Evolutionary conservation across 805 yeast genomes (phyloP).

Genomic region (Yarrowia deformans): DNA sequence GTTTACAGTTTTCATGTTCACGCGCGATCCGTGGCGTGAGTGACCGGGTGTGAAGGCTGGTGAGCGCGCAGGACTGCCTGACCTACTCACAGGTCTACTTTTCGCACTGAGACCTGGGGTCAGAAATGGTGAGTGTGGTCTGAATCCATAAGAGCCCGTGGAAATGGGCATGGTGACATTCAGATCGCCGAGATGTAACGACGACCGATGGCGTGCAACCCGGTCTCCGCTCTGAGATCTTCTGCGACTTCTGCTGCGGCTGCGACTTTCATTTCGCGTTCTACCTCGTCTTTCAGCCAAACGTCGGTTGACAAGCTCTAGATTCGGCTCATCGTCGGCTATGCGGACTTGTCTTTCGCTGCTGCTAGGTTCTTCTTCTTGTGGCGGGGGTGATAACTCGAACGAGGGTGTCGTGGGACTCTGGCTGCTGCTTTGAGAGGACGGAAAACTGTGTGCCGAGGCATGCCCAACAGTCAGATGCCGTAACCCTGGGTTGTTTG

Average conservation of each 20-base stretch:
- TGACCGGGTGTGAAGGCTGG: conserved; percentile 23
- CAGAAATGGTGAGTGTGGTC: conserved; percentile 14
- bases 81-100: conserved; percentile 19
- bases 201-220: conserved; percentile 1
- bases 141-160: conserved; percentile 24
- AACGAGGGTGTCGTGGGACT: conserved; percentile 16
- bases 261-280: conserved; percentile 28
- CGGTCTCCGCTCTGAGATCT: conserved; percentile 42
- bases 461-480: conserved; percentile 11
- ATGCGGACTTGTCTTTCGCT: conserved; percentile 28
- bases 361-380: not conserved
- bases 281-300: conserved; percentile 24
- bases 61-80: conserved; percentile 21
- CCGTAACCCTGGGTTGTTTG: conserved; percentile 30
- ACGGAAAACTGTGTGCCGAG: conserved; percentile 3
- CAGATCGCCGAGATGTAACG: conserved; percentile 33
- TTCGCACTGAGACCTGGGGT: conserved; percentile 20
- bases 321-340: conserved; percentile 33
- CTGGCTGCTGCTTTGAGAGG: conserved; percentile 11
- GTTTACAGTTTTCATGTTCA: conserved; percentile 1
- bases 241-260: conserved; percentile 38
- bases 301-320: conserved; percentile 26
- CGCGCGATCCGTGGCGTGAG: conserved; percentile 33
- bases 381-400: conserved; percentile 30
- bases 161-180: conserved; percentile 26